Percentiles rank a stretch among this genome's conserved stretches.
These are phyloP conservation scores for Naegleria fowleri DNA, from an alignment of 208 protist genomes.

Conservation along the genomic window DNA sequence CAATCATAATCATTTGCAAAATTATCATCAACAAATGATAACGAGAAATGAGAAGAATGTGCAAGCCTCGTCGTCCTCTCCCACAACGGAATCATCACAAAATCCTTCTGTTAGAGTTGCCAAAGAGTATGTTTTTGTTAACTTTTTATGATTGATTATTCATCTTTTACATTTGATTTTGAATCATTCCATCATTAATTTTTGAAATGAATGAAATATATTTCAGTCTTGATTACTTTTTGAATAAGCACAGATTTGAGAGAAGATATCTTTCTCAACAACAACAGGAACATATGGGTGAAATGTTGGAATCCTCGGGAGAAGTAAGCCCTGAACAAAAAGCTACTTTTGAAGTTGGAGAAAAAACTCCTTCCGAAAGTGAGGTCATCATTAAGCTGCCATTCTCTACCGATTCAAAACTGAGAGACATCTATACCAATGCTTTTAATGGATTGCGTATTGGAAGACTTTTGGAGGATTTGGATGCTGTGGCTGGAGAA, in stretches of 20 bases:
- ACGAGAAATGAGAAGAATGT: too few species aligned
- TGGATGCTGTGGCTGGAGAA: slow-evolving; percentile 40
- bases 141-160: neutral
- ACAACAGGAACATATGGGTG: neutral
- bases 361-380: neutral
- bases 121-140: neutral
- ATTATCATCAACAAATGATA: too few species aligned
- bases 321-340: neutral
- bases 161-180: neutral
- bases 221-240: neutral
- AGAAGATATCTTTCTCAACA: neutral
- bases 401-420: neutral
- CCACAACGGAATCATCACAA: too few species aligned
- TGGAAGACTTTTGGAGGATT: slow-evolving; percentile 37
- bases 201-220: too few species aligned
- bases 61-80: too few species aligned
- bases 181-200: neutral
- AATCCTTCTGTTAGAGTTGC: neutral
- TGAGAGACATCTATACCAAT: slow-evolving; percentile 27
- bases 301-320: neutral
- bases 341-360: neutral
- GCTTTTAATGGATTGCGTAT: neutral
- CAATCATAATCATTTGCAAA: too few species aligned
- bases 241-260: neutral
- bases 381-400: neutral